Evolutionary conservation across 345 rosid genomes (phyloP), one percentile per base, ranked within the genome.

Genomic region (Aquilaria yunnanensis): DNA sequence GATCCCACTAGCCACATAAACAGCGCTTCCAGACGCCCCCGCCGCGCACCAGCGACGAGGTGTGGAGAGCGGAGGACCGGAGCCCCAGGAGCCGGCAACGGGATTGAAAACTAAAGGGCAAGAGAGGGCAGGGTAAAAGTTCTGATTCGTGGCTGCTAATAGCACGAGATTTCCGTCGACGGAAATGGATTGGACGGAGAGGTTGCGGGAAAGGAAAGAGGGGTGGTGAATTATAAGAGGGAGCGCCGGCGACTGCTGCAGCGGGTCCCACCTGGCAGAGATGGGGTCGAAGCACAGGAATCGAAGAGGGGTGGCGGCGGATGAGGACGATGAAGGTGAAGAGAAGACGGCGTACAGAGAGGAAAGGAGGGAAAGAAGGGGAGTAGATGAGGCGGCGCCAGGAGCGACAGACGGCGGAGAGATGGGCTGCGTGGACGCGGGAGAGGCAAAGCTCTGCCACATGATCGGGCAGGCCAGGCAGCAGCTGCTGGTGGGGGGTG

Each of bases 1-100:
- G 2, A 76, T 32, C 6, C 87, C 87, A 11, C 90, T 82, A 0
- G 85, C 84, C n/a, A 78, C 51, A 56, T 82, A 85, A 34, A 85
- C 63, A 1, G 47, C 54, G 33, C 72, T 77, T 6, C 64, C 57
- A 10, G 60, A 50, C 9, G 80, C 48, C 46, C 89, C 85, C 2
- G 77, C 61, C 8, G 72, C 83, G 56, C 89, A 81, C 89, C 84
- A 81, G 23, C 86, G 69, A 53, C 84, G 77, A 0, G 84, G 82
- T 34, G 32, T 59, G 5, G 43, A 45, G 16, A 80, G 56, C 12
- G 56, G 64, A 12, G 87, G 87, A 48, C 87, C 82, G 6, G 66
- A 67, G 2, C 32, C 56, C 87, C 85, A 85, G 0, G 32, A 13
- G 2, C 69, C 65, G 0, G 72, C 48, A 5, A 62, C 23, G 2